These are phyloP conservation scores for Oenanthe javanica DNA, from an alignment of 140 eudicot species.

Conservation along the genomic window DNA sequence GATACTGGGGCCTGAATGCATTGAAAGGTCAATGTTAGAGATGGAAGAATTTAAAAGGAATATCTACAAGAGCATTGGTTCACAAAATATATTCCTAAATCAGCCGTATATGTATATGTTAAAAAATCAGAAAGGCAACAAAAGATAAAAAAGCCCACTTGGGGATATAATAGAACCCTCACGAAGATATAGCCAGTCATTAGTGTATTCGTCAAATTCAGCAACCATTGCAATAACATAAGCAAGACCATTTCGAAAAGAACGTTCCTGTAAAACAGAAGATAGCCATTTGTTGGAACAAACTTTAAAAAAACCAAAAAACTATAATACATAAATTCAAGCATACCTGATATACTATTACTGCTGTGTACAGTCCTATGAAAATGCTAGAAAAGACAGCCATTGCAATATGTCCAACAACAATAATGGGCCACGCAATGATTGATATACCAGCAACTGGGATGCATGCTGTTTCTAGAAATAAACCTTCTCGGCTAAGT, in stretches of 20 bases:
- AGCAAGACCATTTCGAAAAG: conserved; percentile 72
- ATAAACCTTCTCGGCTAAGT: conserved; percentile 90
- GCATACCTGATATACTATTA: conserved; percentile 82
- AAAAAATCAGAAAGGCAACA: not conserved
- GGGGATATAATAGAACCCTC: conserved; percentile 83
- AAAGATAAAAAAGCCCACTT: conserved; percentile 38
- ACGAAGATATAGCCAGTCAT: conserved; percentile 92
- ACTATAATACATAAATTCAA: not conserved
- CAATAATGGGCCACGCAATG: conserved; percentile 85
- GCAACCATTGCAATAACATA: conserved; percentile 92
- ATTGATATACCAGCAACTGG: conserved; percentile 91
- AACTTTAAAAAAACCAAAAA: not conserved
- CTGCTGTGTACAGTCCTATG: conserved; percentile 74
- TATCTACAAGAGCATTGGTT: not conserved
- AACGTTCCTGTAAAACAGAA: conserved; percentile 58
- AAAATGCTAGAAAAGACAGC: conserved; percentile 77
- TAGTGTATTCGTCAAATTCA: conserved; percentile 92
- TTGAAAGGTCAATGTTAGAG: not conserved
- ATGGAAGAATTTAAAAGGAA: not conserved
- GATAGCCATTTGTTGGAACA: not conserved
- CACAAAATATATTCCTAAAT: not conserved
- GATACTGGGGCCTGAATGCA: conserved; percentile 69
- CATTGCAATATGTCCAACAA: conserved; percentile 59
- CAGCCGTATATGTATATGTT: not conserved
- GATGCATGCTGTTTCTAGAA: conserved; percentile 92